phyloP scores from a whole-genome alignment of 495 filamentous ascomycete genomes.

The Penicillium cinerascens region DNA sequence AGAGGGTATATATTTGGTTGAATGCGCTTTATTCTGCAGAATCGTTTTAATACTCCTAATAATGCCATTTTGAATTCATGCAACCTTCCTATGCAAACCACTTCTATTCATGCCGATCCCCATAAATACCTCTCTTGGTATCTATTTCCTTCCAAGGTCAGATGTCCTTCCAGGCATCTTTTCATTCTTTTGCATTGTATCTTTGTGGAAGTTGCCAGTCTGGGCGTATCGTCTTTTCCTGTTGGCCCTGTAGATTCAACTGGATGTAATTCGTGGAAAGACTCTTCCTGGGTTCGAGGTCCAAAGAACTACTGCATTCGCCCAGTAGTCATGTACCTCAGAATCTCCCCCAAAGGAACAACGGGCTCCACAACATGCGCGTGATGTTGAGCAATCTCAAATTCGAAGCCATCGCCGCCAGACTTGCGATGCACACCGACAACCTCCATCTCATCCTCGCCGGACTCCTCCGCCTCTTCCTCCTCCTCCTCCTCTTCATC shows the following conservation, averaged over 20 bases:
- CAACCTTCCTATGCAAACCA: slow-evolving; percentile 1
- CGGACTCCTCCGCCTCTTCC: too few species aligned
- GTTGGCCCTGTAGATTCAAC: background rate
- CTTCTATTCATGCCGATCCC: background rate
- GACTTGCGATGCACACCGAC: slow-evolving; percentile 39
- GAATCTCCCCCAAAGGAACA: slow-evolving; percentile 47
- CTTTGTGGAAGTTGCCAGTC: too few species aligned
- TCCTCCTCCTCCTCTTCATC: slow-evolving; percentile 50
- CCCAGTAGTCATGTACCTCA: slow-evolving; percentile 56
- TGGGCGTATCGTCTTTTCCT: too few species aligned
- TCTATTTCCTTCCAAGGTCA: too few species aligned
- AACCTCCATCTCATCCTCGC: slow-evolving; percentile 50
- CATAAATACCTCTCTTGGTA: too few species aligned
- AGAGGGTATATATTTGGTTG: slow-evolving; percentile 4
- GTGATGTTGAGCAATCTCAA: slow-evolving; percentile 41
- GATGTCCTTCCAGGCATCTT: too few species aligned
- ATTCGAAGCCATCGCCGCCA: slow-evolving; percentile 38
- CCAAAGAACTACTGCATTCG: slow-evolving; percentile 24
- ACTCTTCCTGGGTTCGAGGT: background rate
- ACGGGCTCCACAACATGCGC: slow-evolving; percentile 29
- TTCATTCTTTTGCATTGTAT: too few species aligned
- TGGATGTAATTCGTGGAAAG: background rate
- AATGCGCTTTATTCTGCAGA: slow-evolving; percentile 3
- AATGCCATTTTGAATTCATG: slow-evolving; percentile 12
- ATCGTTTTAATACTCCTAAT: slow-evolving; percentile 14